These are phyloP conservation scores for Fistulifera pelliculosa DNA, from an alignment of 108 stramenopile genomes.

Conservation along the genomic window DNA sequence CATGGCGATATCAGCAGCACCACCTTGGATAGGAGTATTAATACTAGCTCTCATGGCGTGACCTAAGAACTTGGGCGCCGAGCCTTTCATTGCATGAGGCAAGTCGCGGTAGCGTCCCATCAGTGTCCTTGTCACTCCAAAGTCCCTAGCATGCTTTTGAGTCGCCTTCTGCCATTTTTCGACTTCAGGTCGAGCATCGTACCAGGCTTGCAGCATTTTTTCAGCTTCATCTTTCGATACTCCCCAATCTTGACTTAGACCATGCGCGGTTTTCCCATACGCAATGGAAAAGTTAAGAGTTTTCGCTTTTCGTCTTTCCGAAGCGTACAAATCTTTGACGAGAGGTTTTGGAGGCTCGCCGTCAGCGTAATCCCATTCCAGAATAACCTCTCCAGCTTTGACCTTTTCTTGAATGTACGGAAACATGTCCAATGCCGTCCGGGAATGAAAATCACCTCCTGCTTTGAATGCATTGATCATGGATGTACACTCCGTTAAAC, in stretches of 20 bases:
- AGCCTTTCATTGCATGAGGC: constrained; percentile 63
- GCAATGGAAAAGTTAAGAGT: constrained; percentile 99
- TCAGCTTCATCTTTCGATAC: constrained; percentile 85
- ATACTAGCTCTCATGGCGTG: constrained; percentile 94
- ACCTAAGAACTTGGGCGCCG: constrained; percentile 28
- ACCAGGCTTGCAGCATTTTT: constrained; percentile 93
- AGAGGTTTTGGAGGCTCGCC: constrained; percentile 91
- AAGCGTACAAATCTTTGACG: constrained; percentile 93
- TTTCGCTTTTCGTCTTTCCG: constrained; percentile 97
- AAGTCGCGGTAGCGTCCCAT: constrained; percentile 94
- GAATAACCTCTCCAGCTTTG: constrained; percentile 86
- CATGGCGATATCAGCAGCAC: constrained; percentile 99
- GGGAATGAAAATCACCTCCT: constrained; percentile 97
- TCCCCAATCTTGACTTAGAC: constrained; percentile 95
- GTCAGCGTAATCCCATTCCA: constrained; percentile 95
- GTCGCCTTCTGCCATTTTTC: constrained; percentile 86
- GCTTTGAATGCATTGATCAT: constrained; percentile 96
- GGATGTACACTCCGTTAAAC: constrained; percentile 90
- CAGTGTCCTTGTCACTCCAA: constrained; percentile 82
- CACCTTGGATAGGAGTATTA: constrained; percentile 99
- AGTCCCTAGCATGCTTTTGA: constrained; percentile 51
- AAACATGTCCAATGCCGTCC: constrained; percentile 99
- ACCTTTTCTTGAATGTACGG: constrained; percentile 88
- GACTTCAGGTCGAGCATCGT: constrained; percentile 93
- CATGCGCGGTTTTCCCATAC: constrained; percentile 98